Base-by-base conservation (phyloP, 768 basidiomycete genomes). In the Fibroporia radiculosa region DNA sequence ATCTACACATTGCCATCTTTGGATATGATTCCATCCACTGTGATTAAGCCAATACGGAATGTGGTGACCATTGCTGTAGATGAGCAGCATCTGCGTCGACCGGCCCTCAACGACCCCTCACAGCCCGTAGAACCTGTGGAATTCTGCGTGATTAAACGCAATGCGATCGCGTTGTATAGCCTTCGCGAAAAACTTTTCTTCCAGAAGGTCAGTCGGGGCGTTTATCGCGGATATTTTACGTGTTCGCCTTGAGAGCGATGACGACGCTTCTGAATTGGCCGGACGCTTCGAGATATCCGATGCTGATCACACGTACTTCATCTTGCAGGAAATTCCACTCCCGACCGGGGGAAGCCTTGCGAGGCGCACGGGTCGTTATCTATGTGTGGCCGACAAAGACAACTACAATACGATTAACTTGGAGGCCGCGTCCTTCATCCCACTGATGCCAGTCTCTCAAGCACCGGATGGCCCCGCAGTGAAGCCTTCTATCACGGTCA, bases 61-160 rank as follows among this genome's bases (percentile, higher is more conserved):
- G 84, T 89, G 3, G 65, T 85, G 16, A 70, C 84, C 0, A 80
- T 95, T 51, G 80, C 91, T 0, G 79, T 96, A 0, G 93, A 98
- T 57, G 80, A 93, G 44, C 70, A 72, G 39, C 81, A 87, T 51
- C 65, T 86, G 19, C 67, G 65, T 32, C 70, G 82, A 7, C 72
- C 73, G 0, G 56, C 69, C 1, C 62, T 57, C 19, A 70, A 69
- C 49, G 73, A 64, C 25, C 52, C 62, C 12, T 51, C 63, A 8
- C 56, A 61, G 4, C 62, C 64, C 34, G 51, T 68, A 3, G 78
- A 80, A 6, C 68, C 80, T 0, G 70, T 86, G 8, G 81, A 85
- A 8, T 75, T 91, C 50, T 87, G 77, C 54, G 73, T 86, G 10
- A 74, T 90, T 35, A 90, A 90, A 56, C 72, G 82, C 25, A 72